These are phyloP conservation scores for Zasmidium citrigriseum DNA, from an alignment of 2,329 filamentous ascomycete genomes.

Conservation along the genomic window DNA sequence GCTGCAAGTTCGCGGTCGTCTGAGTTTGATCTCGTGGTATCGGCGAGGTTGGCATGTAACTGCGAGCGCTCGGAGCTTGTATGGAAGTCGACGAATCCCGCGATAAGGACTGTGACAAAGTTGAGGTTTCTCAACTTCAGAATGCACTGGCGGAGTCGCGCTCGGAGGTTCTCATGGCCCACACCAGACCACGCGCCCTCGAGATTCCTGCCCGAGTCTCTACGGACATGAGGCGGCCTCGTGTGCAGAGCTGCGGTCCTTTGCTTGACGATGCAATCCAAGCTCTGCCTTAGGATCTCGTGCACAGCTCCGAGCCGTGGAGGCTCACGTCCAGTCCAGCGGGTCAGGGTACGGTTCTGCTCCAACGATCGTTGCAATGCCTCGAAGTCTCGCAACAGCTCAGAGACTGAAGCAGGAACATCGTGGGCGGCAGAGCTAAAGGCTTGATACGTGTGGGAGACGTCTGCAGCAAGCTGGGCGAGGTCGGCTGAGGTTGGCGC, in stretches of 20 bases:
- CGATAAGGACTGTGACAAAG: not conserved
- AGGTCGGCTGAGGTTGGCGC: not conserved
- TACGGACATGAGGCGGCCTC: not conserved
- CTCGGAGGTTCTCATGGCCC: not conserved
- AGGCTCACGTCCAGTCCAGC: not conserved
- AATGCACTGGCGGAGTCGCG: not conserved
- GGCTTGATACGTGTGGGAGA: not conserved
- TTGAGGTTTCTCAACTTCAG: not conserved
- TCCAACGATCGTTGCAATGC: not conserved
- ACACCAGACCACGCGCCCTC: not conserved
- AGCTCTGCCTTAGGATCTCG: conserved; percentile 1
- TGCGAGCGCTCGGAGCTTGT: not conserved
- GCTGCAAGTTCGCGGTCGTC: too few relatives aligned
- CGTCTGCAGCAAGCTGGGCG: not conserved
- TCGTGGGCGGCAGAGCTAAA: not conserved
- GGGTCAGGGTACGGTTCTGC: not conserved
- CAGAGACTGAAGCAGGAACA: not conserved
- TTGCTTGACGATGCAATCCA: not conserved
- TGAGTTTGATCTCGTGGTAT: too few relatives aligned
- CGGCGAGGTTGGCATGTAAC: not conserved
- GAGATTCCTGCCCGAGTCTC: not conserved
- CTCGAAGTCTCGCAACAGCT: not conserved
- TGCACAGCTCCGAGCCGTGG: not conserved
- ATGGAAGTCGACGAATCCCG: not conserved
- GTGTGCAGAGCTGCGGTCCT: not conserved